phyloP scores from a whole-genome alignment of 2,329 filamentous ascomycete genomes.

The Xylaria sp. region DNA sequence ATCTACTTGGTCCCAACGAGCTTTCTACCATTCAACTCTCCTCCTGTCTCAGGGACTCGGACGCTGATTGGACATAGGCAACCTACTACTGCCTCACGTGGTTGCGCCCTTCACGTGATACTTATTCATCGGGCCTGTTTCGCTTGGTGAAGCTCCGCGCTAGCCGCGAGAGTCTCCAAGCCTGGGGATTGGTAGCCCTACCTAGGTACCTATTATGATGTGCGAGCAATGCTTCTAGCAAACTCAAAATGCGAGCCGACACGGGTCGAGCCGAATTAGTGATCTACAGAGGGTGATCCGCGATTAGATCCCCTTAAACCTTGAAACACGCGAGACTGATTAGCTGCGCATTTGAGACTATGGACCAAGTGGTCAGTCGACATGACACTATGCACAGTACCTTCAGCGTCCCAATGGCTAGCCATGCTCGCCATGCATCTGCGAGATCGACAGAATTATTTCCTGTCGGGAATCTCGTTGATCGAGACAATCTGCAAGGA shows the following conservation, averaged over 20 bases:
- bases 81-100: conserved; percentile 29
- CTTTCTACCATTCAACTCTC: not conserved
- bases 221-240: not conserved
- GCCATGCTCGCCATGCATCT: not conserved
- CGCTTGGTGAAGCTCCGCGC: conserved; percentile 4
- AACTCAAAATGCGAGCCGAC: not conserved
- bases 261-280: conserved; percentile 20
- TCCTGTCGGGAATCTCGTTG: not conserved
- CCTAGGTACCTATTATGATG: not conserved
- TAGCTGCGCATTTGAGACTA: conserved; percentile 1
- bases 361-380: conserved; percentile 10
- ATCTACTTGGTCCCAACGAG: not conserved
- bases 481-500: conserved; percentile 5
- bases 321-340: conserved; percentile 20
- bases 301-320: conserved; percentile 24
- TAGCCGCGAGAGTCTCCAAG: conserved; percentile 1
- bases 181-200: not conserved
- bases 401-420: not conserved
- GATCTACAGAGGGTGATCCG: conserved; percentile 14
- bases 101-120: conserved; percentile 32
- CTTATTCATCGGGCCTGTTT: not conserved
- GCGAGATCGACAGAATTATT: conserved; percentile 15
- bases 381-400: not conserved
- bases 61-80: conserved; percentile 29
- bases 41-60: not conserved